Percentiles rank a stretch among this genome's conserved stretches.
Conservation (phyloP, 257 asterid species). For the Lavandula angustifolia region DNA sequence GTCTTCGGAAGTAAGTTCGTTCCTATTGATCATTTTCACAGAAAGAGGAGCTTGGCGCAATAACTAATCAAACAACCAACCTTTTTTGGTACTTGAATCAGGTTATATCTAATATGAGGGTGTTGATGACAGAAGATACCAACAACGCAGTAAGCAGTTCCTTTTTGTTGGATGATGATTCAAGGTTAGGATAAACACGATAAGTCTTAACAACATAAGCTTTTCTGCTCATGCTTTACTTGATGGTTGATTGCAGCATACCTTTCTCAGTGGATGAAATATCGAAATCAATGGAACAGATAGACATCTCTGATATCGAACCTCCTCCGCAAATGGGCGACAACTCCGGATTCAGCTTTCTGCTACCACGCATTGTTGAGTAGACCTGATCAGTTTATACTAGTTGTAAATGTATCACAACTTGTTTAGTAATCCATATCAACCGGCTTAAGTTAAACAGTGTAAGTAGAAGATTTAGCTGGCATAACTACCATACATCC, state of each 20-base stretch:
- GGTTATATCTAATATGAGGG: conserved; percentile 95
- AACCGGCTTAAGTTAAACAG: conserved; percentile 1
- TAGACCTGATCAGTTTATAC: background rate
- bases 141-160: conserved; percentile 94
- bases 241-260: conserved; percentile 62
- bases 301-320: conserved; percentile 74
- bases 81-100: conserved; percentile 34
- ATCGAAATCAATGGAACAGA: conserved; percentile 95
- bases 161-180: conserved; percentile 93
- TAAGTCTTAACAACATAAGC: too few relatives aligned
- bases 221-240: background rate
- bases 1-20: conserved; percentile 86
- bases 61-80: conserved; percentile 5
- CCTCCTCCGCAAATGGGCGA: conserved; percentile 85
- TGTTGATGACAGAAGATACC: conserved; percentile 92
- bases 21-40: conserved; percentile 36
- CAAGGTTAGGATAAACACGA: conserved; percentile 56
- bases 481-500: background rate
- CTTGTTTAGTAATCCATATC: background rate
- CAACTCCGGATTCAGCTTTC: conserved; percentile 87
- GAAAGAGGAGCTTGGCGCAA: background rate
- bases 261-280: conserved; percentile 96
- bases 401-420: conserved; percentile 30
- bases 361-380: conserved; percentile 57
- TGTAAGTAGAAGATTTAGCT: conserved; percentile 22